Evolutionary conservation across 306 rosid species (phyloP).

Genomic region (Myrica gale): DNA sequence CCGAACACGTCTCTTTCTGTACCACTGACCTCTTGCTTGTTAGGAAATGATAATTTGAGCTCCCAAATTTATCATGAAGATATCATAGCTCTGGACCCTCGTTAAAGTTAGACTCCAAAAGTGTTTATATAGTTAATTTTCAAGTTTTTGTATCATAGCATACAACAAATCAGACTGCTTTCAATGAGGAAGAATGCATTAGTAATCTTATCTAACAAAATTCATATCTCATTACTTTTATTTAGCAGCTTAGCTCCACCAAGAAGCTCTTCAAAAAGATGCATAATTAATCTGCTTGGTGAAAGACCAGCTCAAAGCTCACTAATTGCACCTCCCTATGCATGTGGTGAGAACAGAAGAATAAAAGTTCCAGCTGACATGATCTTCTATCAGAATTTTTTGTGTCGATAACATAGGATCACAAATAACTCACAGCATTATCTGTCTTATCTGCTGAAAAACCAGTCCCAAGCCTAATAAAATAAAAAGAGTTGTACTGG

Average conservation of each 20-base stretch:
- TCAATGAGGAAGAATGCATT: not conserved
- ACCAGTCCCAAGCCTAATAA: not conserved
- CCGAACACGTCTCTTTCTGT: not conserved
- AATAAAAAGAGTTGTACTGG: not conserved
- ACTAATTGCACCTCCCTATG: not conserved
- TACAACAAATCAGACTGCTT: not conserved
- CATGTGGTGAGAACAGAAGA: not conserved
- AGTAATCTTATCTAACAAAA: not conserved
- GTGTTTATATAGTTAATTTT: not conserved
- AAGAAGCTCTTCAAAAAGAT: not conserved
- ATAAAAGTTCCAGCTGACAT: not conserved
- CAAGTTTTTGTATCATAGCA: not conserved
- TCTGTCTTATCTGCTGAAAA: not conserved
- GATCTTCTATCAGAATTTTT: not conserved
- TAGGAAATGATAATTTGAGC: not conserved
- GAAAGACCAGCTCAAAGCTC: not conserved
- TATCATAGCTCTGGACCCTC: not conserved
- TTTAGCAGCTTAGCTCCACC: not conserved
- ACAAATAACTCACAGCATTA: not conserved
- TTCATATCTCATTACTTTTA: not conserved
- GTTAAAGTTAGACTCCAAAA: not conserved
- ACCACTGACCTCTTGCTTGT: not conserved
- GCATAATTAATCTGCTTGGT: not conserved
- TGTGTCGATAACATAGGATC: not conserved
- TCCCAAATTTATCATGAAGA: not conserved